phyloP scores from a whole-genome alignment of 192 early-diverging fungal genomes.

The Coemansia sp. region DNA sequence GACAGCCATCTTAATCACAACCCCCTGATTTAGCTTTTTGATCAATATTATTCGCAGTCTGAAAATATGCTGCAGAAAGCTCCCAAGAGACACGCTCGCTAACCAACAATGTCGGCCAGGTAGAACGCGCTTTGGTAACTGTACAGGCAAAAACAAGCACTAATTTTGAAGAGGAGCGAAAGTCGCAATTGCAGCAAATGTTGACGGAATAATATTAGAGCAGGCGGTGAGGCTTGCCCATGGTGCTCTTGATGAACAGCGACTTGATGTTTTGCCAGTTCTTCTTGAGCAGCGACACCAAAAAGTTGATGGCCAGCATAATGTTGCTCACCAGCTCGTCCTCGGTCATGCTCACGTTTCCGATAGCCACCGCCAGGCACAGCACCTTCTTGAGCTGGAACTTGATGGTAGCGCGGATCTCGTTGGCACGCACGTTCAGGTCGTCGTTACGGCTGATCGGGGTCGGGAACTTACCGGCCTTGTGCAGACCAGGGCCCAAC shows the following conservation, averaged over 20 bases:
- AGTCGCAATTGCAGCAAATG: constrained; percentile 13
- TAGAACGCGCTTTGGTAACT: constrained; percentile 35
- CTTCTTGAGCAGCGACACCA: constrained; percentile 97
- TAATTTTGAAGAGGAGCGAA: constrained; percentile 23
- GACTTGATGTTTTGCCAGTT: constrained; percentile 99
- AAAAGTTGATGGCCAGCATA: constrained; percentile 98
- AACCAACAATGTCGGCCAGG: background rate
- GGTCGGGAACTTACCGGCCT: constrained; percentile 98
- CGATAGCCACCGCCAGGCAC: constrained; percentile 95
- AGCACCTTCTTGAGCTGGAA: constrained; percentile 99
- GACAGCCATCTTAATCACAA: too few species aligned
- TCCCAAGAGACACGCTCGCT: constrained; percentile 37
- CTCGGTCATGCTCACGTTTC: constrained; percentile 91
- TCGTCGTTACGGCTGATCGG: constrained; percentile 88
- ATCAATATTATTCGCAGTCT: too few species aligned
- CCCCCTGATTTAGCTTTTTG: too few species aligned
- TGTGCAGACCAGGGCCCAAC: constrained; percentile 96
- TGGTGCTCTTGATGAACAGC: constrained; percentile 95
- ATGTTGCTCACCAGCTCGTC: constrained; percentile 95
- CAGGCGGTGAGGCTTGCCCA: constrained; percentile 91
- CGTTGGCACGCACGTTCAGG: constrained; percentile 83
- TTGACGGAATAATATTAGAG: constrained; percentile 59
- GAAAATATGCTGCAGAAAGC: constrained; percentile 14
- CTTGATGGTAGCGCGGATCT: constrained; percentile 97
- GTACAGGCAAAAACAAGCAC: constrained; percentile 19